These are phyloP conservation scores for Posidonia australis DNA, from an alignment of 106 monocot species.

Conservation along the genomic window DNA sequence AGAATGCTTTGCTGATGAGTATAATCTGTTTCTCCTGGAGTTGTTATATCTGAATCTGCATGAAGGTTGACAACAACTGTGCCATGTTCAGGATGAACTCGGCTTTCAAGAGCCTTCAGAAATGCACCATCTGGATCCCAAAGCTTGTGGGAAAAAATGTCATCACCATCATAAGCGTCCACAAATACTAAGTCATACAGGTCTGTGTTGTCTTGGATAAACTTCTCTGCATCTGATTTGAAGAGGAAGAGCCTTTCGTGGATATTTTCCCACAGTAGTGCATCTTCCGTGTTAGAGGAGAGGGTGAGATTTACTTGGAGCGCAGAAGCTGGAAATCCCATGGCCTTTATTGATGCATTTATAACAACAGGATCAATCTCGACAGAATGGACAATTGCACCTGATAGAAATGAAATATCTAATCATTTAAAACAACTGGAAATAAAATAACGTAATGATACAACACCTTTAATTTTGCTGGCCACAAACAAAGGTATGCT, in stretches of 20 bases:
- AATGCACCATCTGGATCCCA: conserved; percentile 67
- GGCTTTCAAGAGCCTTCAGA: conserved; percentile 37
- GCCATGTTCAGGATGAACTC: conserved; percentile 73
- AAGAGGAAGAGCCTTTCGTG: conserved; percentile 46
- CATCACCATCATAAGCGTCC: conserved; percentile 97
- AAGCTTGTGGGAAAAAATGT: conserved; percentile 69
- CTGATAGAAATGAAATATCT: conserved; percentile 20
- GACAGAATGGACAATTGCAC: conserved; percentile 66
- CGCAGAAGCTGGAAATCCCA: conserved; percentile 80
- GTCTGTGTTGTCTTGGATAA: conserved; percentile 21
- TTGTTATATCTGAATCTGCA: conserved; percentile 45
- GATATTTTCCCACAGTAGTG: conserved; percentile 38
- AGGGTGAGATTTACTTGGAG: conserved; percentile 10
- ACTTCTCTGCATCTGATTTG: conserved; percentile 66
- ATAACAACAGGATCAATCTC: conserved; percentile 94
- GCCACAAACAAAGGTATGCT: conserved; percentile 81
- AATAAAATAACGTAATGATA: background rate
- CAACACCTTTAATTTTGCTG: conserved; percentile 64
- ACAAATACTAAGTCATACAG: conserved; percentile 71
- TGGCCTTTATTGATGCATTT: conserved; percentile 63
- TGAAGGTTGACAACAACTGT: conserved; percentile 88
- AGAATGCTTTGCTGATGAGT: conserved; percentile 20
- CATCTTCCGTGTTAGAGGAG: conserved; percentile 12
- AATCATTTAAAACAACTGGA: background rate
- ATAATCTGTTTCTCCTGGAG: background rate